Percentiles rank a stretch among this genome's conserved stretches.
Conservation (phyloP, 495 filamentous ascomycete species). For the Aspergillus conjunctus region DNA sequence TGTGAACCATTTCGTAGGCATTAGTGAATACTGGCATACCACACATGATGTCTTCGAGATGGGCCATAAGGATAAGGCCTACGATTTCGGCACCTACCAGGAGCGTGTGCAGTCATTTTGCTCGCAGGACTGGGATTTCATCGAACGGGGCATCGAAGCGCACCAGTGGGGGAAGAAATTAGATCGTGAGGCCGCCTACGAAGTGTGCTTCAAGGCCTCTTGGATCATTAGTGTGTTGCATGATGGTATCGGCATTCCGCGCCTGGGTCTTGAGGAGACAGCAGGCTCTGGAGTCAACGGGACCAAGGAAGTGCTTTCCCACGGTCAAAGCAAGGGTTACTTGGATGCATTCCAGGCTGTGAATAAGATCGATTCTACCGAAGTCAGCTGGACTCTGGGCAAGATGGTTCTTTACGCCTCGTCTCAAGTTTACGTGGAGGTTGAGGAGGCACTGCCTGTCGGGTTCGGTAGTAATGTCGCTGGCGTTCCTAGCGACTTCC, state of each 20-base stretch:
- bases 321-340: constrained; percentile 77
- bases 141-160: constrained; percentile 61
- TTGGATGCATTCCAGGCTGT: constrained; percentile 89
- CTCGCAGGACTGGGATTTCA: constrained; percentile 74
- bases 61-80: constrained; percentile 76
- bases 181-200: constrained; percentile 69
- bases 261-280: constrained; percentile 75
- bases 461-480: constrained; percentile 85
- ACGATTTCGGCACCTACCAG: constrained; percentile 92
- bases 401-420: constrained; percentile 98
- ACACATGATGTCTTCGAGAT: constrained; percentile 92
- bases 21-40: constrained; percentile 99
- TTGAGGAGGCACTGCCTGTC: constrained; percentile 66
- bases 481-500: constrained; percentile 74
- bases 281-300: constrained; percentile 59
- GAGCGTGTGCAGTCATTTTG: constrained; percentile 83
- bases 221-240: constrained; percentile 98
- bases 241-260: constrained; percentile 90
- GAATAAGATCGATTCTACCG: constrained; percentile 85
- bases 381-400: constrained; percentile 98
- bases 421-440: constrained; percentile 73
- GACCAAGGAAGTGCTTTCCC: constrained; percentile 70
- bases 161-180: constrained; percentile 79
- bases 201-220: constrained; percentile 96
- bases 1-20: constrained; percentile 96